phyloP scores from a whole-genome alignment of 2,329 filamentous ascomycete genomes.

The Penicillium sp. region DNA sequence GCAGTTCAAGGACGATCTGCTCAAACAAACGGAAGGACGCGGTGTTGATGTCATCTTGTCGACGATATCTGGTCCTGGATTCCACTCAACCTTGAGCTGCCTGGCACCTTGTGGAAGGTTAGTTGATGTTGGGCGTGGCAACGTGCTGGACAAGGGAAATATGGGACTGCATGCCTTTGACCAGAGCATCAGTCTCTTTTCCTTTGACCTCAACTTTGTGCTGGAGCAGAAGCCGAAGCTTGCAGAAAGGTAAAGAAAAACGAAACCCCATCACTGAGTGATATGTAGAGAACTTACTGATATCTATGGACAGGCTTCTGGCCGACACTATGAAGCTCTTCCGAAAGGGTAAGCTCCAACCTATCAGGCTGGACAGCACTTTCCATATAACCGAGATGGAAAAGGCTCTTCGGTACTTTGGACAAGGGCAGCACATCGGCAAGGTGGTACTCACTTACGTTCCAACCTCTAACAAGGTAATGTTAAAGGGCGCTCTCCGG shows the following conservation, averaged over 20 bases:
- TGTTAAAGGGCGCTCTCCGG: constrained; percentile 1
- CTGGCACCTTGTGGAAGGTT: neutral
- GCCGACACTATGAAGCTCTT: neutral
- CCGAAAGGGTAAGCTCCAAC: neutral
- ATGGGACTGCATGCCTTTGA: neutral
- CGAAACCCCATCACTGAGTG: neutral
- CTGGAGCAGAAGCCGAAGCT: neutral
- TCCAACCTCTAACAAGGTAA: constrained; percentile 23
- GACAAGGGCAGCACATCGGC: constrained; percentile 39
- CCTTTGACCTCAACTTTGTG: neutral
- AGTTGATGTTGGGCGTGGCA: neutral
- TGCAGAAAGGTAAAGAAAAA: neutral
- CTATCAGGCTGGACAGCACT: constrained; percentile 4
- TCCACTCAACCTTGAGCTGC: neutral
- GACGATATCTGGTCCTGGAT: neutral
- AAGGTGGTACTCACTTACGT: constrained; percentile 30
- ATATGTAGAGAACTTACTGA: neutral
- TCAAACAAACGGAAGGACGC: neutral
- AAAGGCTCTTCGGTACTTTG: constrained; percentile 35
- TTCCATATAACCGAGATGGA: constrained; percentile 8
- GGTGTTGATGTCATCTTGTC: neutral
- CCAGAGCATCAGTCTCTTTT: neutral
- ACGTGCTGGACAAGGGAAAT: neutral
- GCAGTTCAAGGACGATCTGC: neutral
- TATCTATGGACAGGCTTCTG: neutral